These are phyloP conservation scores for Xylariaceae sp. DNA, from an alignment of 2,329 filamentous ascomycete species.

Conservation along the genomic window DNA sequence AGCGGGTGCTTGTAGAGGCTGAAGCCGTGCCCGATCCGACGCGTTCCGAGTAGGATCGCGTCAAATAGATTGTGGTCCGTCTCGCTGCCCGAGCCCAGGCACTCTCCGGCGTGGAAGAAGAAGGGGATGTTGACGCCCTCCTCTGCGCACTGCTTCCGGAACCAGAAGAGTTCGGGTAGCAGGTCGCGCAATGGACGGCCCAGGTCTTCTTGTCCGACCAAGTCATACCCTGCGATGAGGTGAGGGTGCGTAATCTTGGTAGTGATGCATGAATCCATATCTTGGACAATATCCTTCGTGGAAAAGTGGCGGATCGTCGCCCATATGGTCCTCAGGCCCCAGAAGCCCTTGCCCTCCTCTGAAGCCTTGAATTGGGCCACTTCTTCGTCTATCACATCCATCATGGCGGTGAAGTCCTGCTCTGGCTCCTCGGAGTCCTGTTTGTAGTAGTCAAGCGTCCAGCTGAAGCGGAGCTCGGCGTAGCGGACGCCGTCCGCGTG, in stretches of 20 bases:
- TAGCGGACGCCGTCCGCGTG: conserved; percentile 80
- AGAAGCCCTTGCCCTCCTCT: conserved; percentile 70
- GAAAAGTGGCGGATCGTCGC: conserved; percentile 64
- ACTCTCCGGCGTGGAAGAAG: conserved; percentile 94
- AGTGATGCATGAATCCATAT: conserved; percentile 83
- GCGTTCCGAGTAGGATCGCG: conserved; percentile 78
- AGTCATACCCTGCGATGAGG: conserved; percentile 80
- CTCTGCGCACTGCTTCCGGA: conserved; percentile 76
- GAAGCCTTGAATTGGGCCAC: conserved; percentile 69
- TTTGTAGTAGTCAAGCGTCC: conserved; percentile 65
- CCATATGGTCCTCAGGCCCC: conserved; percentile 84
- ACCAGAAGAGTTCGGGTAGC: conserved; percentile 87
- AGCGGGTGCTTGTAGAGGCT: conserved; percentile 89
- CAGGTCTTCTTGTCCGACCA: conserved; percentile 82
- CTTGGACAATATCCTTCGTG: conserved; percentile 64
- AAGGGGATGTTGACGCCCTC: conserved; percentile 82
- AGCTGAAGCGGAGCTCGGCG: conserved; percentile 74
- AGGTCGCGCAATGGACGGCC: conserved; percentile 73
- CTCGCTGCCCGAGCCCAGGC: conserved; percentile 69
- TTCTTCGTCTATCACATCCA: conserved; percentile 72
- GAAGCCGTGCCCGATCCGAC: conserved; percentile 86
- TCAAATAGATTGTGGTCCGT: conserved; percentile 84
- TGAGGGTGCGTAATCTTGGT: conserved; percentile 76
- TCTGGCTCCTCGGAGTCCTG: conserved; percentile 63
- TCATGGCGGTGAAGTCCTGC: conserved; percentile 63